A percentile compares a stretch with the other conserved stretches of the same genome.
These are phyloP conservation scores for Anthracocystis panici-leucophaei DNA, from an alignment of 1,284 basidiomycete genomes.

Conservation along the genomic window DNA sequence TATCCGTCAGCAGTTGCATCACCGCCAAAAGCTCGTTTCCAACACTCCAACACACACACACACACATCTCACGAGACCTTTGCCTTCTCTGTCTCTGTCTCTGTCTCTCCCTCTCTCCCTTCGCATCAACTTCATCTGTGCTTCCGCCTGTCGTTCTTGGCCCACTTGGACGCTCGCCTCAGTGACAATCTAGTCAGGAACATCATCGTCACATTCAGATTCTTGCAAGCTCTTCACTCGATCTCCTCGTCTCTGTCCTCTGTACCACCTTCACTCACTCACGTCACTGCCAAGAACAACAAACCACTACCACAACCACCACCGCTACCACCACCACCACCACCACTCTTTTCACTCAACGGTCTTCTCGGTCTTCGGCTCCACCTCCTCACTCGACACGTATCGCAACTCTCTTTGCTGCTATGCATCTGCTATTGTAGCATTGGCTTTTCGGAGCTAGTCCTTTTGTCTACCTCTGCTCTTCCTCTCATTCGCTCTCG, in stretches of 20 bases:
- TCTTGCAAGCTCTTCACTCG: no score
- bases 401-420: slow-evolving; percentile 14
- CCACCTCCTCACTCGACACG: no score
- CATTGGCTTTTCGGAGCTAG: slow-evolving; percentile 34
- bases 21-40: neutral
- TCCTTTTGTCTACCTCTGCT: slow-evolving; percentile 1
- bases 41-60: slow-evolving; percentile 8
- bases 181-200: neutral
- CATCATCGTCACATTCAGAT: no score
- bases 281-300: neutral
- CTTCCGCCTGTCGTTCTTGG: neutral
- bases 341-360: neutral
- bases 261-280: slow-evolving; percentile 3
- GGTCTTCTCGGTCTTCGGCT: no score
- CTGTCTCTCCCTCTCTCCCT: neutral
- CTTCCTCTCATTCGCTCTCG: neutral
- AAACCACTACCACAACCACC: neutral
- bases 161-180: slow-evolving; percentile 7
- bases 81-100: neutral
- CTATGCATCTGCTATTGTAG: slow-evolving; percentile 37
- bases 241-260: slow-evolving; percentile 12
- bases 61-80: slow-evolving; percentile 17
- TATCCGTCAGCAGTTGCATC: slow-evolving; percentile 13
- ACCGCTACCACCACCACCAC: neutral
- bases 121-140: neutral